phyloP scores from a whole-genome alignment of 2,329 filamentous ascomycete genomes.

The Phaeoacremonium minimum region DNA sequence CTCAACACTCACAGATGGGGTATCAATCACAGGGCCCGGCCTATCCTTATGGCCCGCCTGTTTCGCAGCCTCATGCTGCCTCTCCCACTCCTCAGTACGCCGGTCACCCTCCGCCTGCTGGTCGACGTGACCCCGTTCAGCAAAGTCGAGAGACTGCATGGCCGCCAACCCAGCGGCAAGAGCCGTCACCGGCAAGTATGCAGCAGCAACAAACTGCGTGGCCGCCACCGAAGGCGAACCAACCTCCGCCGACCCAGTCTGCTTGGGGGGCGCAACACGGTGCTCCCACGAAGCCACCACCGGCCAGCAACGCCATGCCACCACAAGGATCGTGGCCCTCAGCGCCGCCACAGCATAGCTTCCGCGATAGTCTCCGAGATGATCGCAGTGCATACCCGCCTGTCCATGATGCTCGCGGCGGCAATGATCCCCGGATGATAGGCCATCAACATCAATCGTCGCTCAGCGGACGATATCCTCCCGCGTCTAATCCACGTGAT shows the following conservation, averaged over 20 bases:
- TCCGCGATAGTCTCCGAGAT: constrained; percentile 16
- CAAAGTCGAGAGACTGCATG: constrained; percentile 30
- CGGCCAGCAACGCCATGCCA: constrained; percentile 23
- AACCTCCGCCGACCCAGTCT: constrained; percentile 27
- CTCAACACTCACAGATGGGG: constrained; percentile 16
- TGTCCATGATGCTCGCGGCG: constrained; percentile 15
- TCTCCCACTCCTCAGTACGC: constrained; percentile 54
- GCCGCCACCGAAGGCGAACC: constrained; percentile 27
- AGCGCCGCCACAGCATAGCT: constrained; percentile 15
- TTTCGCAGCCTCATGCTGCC: constrained; percentile 35
- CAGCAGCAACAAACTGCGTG: constrained; percentile 23
- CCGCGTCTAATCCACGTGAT: constrained; percentile 13
- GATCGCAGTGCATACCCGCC: constrained; percentile 8
- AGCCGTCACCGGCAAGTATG: constrained; percentile 13
- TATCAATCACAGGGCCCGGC: constrained; percentile 24
- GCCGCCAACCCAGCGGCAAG: constrained; percentile 17
- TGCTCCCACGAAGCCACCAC: constrained; percentile 27
- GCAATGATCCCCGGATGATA: constrained; percentile 12
- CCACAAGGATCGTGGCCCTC: constrained; percentile 28
- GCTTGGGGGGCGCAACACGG: constrained; percentile 33
- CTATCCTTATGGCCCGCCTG: constrained; percentile 42
- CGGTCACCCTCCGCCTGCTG: constrained; percentile 36
- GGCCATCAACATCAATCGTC: constrained; percentile 22
- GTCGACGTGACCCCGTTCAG: constrained; percentile 36
- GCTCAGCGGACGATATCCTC: constrained; percentile 18